Percentiles rank a stretch among this genome's conserved stretches.
Conservation (phyloP, 2,329 filamentous ascomycete species). For the Phoma sp. region DNA sequence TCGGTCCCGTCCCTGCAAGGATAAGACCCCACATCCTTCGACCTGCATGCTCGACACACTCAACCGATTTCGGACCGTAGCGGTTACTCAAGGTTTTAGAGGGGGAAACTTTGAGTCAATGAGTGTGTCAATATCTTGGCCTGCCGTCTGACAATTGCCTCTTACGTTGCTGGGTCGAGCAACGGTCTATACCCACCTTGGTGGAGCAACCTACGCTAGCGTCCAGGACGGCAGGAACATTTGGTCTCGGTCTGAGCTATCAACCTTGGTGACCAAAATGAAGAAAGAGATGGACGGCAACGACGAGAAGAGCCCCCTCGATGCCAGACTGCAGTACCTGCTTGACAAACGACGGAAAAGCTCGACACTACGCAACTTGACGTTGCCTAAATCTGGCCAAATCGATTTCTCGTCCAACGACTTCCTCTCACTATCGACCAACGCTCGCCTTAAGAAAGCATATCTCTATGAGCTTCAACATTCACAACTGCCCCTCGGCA, state of each 20-base stretch:
- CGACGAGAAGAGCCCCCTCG: slow-evolving; percentile 18
- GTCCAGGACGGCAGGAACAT: slow-evolving; percentile 3
- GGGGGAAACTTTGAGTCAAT: slow-evolving; percentile 3
- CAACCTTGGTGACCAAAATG: not conserved
- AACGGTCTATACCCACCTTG: not conserved
- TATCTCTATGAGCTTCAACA: slow-evolving; percentile 56
- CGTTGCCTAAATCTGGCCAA: slow-evolving; percentile 39
- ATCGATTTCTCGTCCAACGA: slow-evolving; percentile 71
- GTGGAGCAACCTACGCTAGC: slow-evolving; percentile 9
- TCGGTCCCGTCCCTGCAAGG: too few species aligned
- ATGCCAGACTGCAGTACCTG: slow-evolving; percentile 30
- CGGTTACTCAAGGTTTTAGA: slow-evolving; percentile 21
- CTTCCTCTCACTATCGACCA: slow-evolving; percentile 65
- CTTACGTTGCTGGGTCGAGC: not conserved
- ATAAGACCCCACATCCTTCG: not conserved
- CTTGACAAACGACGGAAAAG: slow-evolving; percentile 51
- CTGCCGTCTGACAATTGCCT: slow-evolving; percentile 10
- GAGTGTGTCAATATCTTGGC: slow-evolving; percentile 7
- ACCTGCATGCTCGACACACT: slow-evolving; percentile 12
- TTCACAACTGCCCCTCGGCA: slow-evolving; percentile 56
- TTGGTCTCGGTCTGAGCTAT: slow-evolving; percentile 1
- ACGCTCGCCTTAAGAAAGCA: slow-evolving; percentile 52
- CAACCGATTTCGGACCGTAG: slow-evolving; percentile 17
- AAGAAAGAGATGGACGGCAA: slow-evolving; percentile 19
- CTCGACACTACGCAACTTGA: slow-evolving; percentile 42